Conservation (phyloP, 352 stramenopile species). For the Phytopythium aichiense region DNA sequence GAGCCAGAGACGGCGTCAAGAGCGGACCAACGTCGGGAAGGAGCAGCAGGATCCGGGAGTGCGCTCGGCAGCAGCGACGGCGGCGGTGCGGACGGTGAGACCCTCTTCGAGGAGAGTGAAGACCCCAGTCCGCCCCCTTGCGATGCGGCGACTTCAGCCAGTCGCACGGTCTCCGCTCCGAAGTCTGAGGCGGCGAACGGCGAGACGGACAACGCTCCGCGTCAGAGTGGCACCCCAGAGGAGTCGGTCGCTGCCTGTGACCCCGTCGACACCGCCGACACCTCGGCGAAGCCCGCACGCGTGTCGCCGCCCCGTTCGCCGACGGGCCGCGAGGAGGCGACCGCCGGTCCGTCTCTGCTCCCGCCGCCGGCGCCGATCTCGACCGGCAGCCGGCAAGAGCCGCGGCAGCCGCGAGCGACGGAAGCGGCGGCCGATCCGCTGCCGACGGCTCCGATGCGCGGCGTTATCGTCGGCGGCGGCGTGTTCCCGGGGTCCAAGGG, state of each 20-base stretch:
- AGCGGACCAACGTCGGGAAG: no score
- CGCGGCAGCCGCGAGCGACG: not conserved
- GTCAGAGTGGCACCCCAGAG: not conserved
- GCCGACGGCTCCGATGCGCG: not conserved
- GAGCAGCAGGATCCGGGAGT: not conserved
- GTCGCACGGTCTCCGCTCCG: not conserved
- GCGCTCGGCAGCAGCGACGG: not conserved
- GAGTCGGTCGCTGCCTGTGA: no score
- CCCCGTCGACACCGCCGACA: not conserved
- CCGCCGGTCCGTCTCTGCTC: not conserved
- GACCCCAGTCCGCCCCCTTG: not conserved
- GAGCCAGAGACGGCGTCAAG: not conserved
- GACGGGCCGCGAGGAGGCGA: not conserved
- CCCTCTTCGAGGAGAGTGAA: not conserved
- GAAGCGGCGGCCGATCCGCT: not conserved
- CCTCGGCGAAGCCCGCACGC: not conserved
- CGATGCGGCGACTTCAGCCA: not conserved
- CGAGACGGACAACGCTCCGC: not conserved
- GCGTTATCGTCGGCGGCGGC: not conserved
- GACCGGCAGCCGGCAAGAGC: not conserved
- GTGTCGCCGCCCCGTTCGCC: not conserved
- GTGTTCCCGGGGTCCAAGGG: slow-evolving; percentile 1
- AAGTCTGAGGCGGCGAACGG: not conserved
- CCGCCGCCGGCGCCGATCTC: not conserved
- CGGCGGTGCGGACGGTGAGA: no score